Base-by-base conservation (phyloP, 345 rosid genomes). In the Citropsis articulata region DNA sequence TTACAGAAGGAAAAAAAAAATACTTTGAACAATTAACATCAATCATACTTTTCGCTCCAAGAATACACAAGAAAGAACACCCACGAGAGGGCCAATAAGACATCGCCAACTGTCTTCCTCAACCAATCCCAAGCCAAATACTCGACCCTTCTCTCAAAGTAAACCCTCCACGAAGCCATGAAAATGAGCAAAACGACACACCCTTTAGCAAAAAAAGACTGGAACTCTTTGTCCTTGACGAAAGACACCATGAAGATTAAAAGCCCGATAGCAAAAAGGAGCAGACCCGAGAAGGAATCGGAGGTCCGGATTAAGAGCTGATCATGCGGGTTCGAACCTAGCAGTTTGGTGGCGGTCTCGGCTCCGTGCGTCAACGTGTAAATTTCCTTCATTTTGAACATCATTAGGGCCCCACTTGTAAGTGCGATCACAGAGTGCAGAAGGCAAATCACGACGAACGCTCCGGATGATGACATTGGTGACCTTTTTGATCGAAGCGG, bases 1-100 rank as follows among this genome's bases (percentile, higher is more conserved):
- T 45, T 21, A 7, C 22, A 55, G 33, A 67, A 57, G 42, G 7
- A 24, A 42, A 36, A 33, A 33, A 27, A 3, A 76, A 55, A 14
- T 21, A 9, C 48, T 42, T 35, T 45, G 22, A 69, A 56, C 10
- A 33, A 33, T 16, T 30, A 45, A 75, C 38, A 35, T 78, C 78
- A 90, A 81, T 90, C 94, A 75, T 92, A 90, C 86, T 88, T 92
- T 77, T 92, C 97, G 69, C 88, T 86, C 97, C 97, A 88, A n/a
- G 92, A 84, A 86, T 75, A 92, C 55, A 88, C 90, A n/a, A 92
- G 86, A 62, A 92, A 84, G 80, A 88, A 84, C 7, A 90, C 85
- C 97, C 94, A 89, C 10, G 97, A 92, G 31, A 90, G 82, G 19
- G 87, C 88, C 83, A 92, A 71, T n/a, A 89, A 5, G 72, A 86